Evolutionary conservation across 2,329 filamentous ascomycete species (phyloP).

Genomic region (Fusarium sp.): DNA sequence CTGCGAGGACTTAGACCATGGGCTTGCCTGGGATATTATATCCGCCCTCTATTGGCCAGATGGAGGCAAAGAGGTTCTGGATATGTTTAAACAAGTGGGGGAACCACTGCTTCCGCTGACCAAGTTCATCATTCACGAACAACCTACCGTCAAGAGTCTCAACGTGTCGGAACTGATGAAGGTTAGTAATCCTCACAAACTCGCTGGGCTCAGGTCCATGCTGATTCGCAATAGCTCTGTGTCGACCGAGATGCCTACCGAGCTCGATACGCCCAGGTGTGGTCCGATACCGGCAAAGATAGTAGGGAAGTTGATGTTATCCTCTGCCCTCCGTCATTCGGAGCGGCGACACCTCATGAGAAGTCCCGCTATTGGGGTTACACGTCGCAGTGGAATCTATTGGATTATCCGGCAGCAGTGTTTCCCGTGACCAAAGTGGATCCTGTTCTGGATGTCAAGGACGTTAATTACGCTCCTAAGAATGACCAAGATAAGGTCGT

Average conservation of each 20-base stretch:
- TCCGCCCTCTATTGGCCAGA: conserved; percentile 70
- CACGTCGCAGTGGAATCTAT: conserved; percentile 75
- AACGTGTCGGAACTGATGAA: neutral
- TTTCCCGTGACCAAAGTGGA: conserved; percentile 65
- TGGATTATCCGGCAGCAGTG: conserved; percentile 74
- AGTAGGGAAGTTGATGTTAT: conserved; percentile 16
- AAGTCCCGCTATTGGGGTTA: conserved; percentile 71
- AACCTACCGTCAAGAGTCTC: conserved; percentile 56
- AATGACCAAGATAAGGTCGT: conserved; percentile 9
- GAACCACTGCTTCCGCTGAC: conserved; percentile 73
- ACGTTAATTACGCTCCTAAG: conserved; percentile 15
- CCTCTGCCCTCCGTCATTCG: conserved; percentile 12
- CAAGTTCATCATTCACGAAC: conserved; percentile 71
- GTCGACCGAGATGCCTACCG: neutral
- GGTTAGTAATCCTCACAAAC: neutral
- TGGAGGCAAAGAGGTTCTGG: conserved; percentile 67
- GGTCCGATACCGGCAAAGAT: neutral
- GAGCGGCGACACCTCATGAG: conserved; percentile 8
- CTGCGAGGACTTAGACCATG: conserved; percentile 66
- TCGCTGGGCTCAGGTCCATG: neutral
- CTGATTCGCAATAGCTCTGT: neutral
- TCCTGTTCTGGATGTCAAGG: conserved; percentile 21
- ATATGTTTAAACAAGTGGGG: conserved; percentile 65
- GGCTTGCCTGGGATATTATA: conserved; percentile 63
- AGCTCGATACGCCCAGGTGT: neutral